Evolutionary conservation across 2,329 filamentous ascomycete species (phyloP), one percentile per base, ranked within the genome.

Genomic region (Ophiocordyceps polyrhachis-furcata): DNA sequence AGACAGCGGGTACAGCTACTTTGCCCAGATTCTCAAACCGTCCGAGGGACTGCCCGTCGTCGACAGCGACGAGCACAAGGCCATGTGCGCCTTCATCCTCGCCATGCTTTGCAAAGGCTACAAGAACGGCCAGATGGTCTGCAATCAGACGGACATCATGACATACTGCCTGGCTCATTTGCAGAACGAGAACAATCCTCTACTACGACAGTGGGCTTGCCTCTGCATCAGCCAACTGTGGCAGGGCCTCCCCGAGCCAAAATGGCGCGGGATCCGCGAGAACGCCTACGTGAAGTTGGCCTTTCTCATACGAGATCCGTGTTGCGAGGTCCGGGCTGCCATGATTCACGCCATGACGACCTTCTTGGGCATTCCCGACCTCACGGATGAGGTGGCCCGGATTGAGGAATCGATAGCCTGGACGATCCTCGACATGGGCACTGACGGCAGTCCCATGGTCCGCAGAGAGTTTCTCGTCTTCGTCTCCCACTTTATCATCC

Each of bases 71-170:
- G 91, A 96, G 63, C 91, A 98, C 66, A 86, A 93, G 56, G 91
- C 91, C 40, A 98, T 98, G 91, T 96, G 91, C 59, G 88, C 91
- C 2, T 98, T 98, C 58, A 94, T 98, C 49, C 76, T 96, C 40
- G 83, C 89, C 23, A 93, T 95, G 74, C 86, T 98, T 50, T 98
- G 91, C 74, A 93, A 91, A 58, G 83, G 83, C 50, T 94, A 94
- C 62, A 83, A 81, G 50, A 85, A 91, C 49, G 91, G 89, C 2
- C 88, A 95, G 60, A 81, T 81, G 43, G 88, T 94, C 12, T 95
- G 88, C 58, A 80, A 95, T 52, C 84, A 85, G 51, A 83, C 82
- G 0, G 88, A 94, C 51, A 80, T 96, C 49, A 89, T 96, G 68
- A 79, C 82, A 35, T 89, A 82, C 53, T 96, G 89, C 57, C 66